Evolutionary conservation across 345 rosid genomes (phyloP).

Genomic region (Murraya koenigii): DNA sequence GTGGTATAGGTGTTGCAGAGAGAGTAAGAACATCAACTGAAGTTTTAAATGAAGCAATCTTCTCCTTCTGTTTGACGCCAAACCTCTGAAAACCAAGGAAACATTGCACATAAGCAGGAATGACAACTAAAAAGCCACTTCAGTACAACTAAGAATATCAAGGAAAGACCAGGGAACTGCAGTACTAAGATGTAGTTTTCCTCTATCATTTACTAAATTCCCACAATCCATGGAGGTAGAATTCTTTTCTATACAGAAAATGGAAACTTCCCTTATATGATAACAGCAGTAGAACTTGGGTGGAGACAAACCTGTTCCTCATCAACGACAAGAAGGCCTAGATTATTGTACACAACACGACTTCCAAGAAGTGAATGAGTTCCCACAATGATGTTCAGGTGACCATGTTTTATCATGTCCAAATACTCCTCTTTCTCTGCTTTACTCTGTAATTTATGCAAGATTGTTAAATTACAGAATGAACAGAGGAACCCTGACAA

Average conservation of each 20-base stretch:
- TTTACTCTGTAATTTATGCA: constrained; percentile 57
- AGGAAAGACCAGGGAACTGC: background rate
- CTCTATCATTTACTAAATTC: too few relatives aligned
- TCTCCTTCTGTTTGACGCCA: constrained; percentile 98
- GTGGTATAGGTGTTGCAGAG: constrained; percentile 96
- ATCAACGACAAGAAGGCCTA: constrained; percentile 96
- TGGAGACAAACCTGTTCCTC: constrained; percentile 84
- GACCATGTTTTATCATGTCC: constrained; percentile 72
- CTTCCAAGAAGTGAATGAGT: constrained; percentile 97
- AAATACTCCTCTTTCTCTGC: constrained; percentile 72
- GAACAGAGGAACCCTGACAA: constrained; percentile 3
- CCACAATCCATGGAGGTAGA: background rate
- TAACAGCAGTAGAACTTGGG: constrained; percentile 9
- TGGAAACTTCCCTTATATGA: background rate
- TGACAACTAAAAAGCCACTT: constrained; percentile 8
- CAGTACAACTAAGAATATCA: background rate
- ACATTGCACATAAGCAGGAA: constrained; percentile 18
- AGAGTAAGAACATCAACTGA: constrained; percentile 94
- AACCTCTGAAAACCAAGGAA: constrained; percentile 62
- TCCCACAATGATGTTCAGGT: constrained; percentile 80
- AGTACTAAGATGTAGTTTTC: background rate
- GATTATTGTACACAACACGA: constrained; percentile 84
- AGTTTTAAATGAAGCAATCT: constrained; percentile 91
- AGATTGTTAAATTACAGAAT: constrained; percentile 10
- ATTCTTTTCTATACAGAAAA: too few relatives aligned